Evolutionary conservation across 176 grass and related monocot genomes (phyloP).

Genomic region (Avena eriantha): DNA sequence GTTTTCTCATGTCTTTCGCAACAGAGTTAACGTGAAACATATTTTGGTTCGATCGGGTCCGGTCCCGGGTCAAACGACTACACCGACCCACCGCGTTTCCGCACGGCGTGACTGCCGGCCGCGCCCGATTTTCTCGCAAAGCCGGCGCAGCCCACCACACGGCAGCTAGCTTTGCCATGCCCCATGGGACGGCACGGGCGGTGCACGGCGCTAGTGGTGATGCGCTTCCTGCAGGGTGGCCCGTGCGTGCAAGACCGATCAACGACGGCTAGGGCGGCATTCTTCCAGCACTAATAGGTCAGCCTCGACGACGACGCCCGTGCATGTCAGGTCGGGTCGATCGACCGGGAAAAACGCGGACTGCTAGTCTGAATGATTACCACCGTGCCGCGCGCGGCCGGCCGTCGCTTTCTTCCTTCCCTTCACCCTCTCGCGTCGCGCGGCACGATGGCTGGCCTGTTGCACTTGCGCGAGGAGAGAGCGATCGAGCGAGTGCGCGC

Average conservation of each 20-base stretch:
- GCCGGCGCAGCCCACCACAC: constrained; percentile 3
- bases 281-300: not conserved
- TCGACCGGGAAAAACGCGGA: not conserved
- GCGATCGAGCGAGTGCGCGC: not conserved
- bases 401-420: constrained; percentile 36
- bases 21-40: not conserved
- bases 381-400: constrained; percentile 11
- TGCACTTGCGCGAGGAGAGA: no score
- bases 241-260: not conserved
- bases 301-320: not conserved
- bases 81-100: not conserved
- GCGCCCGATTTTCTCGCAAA: not conserved
- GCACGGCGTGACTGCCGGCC: no score
- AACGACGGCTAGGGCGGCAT: not conserved
- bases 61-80: not conserved
- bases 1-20: constrained; percentile 5
- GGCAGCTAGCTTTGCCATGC: not conserved
- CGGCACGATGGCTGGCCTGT: no score
- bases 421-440: not conserved
- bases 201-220: not conserved
- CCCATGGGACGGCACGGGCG: constrained; percentile 15
- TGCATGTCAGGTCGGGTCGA: not conserved
- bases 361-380: not conserved
- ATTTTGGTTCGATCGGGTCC: not conserved
- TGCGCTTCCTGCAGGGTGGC: no score